Evolutionary conservation across 2,329 filamentous ascomycete species (phyloP).

Genomic region (Huntiella omanensis): DNA sequence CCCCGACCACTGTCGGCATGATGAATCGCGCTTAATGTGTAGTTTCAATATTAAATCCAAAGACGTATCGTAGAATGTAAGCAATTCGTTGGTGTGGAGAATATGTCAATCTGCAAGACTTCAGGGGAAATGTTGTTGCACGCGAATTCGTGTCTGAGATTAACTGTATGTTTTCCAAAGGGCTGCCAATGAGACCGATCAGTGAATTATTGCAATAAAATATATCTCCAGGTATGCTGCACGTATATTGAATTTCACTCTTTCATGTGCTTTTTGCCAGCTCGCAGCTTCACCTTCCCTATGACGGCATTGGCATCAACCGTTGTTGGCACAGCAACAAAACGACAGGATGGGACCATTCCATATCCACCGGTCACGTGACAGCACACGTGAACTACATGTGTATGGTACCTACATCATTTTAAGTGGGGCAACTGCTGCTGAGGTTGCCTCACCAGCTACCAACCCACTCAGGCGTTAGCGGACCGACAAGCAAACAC

Average conservation of each 20-base stretch:
- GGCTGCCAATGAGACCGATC: too few species aligned
- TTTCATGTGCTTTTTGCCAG: too few species aligned
- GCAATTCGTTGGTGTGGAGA: too few species aligned
- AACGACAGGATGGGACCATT: background rate
- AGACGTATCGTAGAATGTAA: too few species aligned
- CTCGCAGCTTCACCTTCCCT: background rate
- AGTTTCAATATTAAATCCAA: background rate
- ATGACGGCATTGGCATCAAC: background rate
- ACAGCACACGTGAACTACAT: background rate
- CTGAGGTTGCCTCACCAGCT: too few species aligned
- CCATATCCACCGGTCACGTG: background rate
- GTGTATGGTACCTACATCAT: background rate
- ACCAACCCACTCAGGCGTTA: too few species aligned
- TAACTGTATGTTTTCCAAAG: too few species aligned
- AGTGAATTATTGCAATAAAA: too few species aligned
- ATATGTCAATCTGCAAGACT: too few species aligned
- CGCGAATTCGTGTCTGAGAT: too few species aligned
- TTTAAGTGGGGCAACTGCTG: background rate
- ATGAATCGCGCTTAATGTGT: background rate
- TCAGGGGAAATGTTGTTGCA: too few species aligned
- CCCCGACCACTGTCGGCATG: conserved; percentile 44
- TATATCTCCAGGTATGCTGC: background rate
- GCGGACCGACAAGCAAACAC: too few species aligned
- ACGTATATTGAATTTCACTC: background rate
- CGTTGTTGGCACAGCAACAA: conserved; percentile 4